Conservation (phyloP, 202 grass and related monocot species). For the Cymbopogon flexuosus region DNA sequence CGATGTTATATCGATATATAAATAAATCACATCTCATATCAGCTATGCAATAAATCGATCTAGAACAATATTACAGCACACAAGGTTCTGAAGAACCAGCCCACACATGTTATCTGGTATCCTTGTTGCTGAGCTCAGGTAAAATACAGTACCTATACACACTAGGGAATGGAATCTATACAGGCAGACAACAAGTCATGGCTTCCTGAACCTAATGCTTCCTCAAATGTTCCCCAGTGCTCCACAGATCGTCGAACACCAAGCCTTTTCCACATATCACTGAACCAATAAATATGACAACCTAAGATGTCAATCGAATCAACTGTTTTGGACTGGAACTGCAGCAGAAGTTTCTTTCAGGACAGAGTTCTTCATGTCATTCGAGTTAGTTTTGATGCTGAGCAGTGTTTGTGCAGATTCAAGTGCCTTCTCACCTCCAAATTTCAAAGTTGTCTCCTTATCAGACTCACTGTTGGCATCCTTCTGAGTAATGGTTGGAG, state of each 20-base stretch:
- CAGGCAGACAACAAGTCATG: constrained; percentile 17
- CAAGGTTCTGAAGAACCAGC: neutral
- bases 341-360: constrained; percentile 49
- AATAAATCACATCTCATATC: constrained; percentile 14
- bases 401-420: constrained; percentile 60
- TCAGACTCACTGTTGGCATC: constrained; percentile 24
- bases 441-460: constrained; percentile 35
- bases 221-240: neutral
- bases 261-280: constrained; percentile 24
- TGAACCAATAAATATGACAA: constrained; percentile 46
- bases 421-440: constrained; percentile 54
- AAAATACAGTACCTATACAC: constrained; percentile 45
- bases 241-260: neutral
- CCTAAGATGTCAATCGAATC: constrained; percentile 43
- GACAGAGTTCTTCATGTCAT: constrained; percentile 45
- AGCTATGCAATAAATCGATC: constrained; percentile 33
- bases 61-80: constrained; percentile 24
- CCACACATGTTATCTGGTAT: constrained; percentile 19
- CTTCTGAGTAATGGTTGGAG: constrained; percentile 27
- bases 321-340: constrained; percentile 64
- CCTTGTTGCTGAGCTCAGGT: constrained; percentile 30
- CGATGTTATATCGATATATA: neutral
- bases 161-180: constrained; percentile 34
- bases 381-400: constrained; percentile 53
- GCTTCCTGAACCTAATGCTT: constrained; percentile 27